phyloP scores from a whole-genome alignment of 768 basidiomycete genomes.

The Tulasnella sp. region DNA sequence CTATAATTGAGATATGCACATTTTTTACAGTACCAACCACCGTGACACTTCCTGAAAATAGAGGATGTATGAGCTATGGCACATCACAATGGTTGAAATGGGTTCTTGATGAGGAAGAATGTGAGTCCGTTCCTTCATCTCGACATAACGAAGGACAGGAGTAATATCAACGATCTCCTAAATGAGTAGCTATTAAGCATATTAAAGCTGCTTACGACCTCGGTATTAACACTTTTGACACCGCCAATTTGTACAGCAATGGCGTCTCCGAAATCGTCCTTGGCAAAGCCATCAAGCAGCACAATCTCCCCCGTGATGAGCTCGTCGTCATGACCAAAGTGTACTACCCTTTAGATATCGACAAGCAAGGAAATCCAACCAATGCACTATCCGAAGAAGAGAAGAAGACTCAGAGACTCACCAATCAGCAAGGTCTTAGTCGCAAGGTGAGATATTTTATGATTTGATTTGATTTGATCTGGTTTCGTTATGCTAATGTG shows the following conservation, averaged over 20 bases:
- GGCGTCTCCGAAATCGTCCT: slow-evolving; percentile 55
- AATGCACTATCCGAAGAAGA: slow-evolving; percentile 16
- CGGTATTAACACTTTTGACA: slow-evolving; percentile 28
- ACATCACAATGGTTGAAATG: background rate
- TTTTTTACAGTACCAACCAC: too few relatives aligned
- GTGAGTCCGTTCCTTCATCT: background rate
- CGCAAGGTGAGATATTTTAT: slow-evolving; percentile 7
- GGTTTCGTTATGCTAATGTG: too few relatives aligned
- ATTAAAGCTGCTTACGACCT: slow-evolving; percentile 17
- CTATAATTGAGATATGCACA: too few relatives aligned
- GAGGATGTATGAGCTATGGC: slow-evolving; percentile 10
- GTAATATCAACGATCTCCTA: too few relatives aligned
- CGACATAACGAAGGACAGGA: too few relatives aligned
- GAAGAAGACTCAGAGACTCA: slow-evolving; percentile 16
- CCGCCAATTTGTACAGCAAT: slow-evolving; percentile 44
- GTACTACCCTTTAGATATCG: background rate
- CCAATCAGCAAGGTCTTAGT: slow-evolving; percentile 23
- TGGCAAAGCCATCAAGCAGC: slow-evolving; percentile 59
- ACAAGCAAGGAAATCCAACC: background rate
- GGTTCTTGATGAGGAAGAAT: slow-evolving; percentile 21
- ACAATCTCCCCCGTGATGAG: slow-evolving; percentile 46
- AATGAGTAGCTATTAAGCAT: slow-evolving; percentile 7
- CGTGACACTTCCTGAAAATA: background rate
- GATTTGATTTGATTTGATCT: background rate
- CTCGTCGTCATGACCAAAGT: slow-evolving; percentile 75